These are phyloP conservation scores for Bocquillonia castaneifolia DNA, from an alignment of 441 rosid species.

Conservation along the genomic window DNA sequence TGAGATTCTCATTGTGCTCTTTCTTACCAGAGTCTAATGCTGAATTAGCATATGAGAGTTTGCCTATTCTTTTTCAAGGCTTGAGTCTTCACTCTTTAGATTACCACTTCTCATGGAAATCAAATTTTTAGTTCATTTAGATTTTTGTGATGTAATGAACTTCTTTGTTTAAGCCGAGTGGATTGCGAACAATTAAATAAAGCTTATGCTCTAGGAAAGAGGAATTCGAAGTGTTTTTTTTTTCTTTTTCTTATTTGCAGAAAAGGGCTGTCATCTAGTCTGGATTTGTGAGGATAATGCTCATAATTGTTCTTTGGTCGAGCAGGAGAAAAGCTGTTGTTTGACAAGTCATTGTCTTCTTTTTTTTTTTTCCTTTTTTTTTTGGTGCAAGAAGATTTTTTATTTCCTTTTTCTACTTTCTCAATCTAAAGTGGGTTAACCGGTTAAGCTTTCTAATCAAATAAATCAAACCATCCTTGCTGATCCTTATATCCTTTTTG, in stretches of 20 bases:
- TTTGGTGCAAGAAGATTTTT: neutral
- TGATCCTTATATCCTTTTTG: neutral
- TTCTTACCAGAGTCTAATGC: neutral
- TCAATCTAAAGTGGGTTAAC: neutral
- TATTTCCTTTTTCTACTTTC: neutral
- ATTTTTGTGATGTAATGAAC: neutral
- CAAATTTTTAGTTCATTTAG: neutral
- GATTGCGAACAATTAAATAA: neutral
- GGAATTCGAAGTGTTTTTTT: too few relatives aligned
- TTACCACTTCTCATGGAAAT: neutral
- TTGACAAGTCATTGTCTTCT: neutral
- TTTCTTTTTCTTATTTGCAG: too few relatives aligned
- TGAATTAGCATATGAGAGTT: too few relatives aligned
- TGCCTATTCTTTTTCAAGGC: neutral
- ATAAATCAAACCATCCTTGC: neutral
- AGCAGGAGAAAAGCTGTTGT: neutral
- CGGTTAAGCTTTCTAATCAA: neutral
- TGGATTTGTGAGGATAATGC: conserved; percentile 7
- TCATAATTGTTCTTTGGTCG: neutral
- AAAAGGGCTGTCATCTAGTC: conserved; percentile 2
- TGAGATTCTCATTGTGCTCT: neutral
- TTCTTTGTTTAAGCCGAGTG: neutral
- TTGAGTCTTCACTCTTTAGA: neutral
- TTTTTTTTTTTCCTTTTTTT: neutral
- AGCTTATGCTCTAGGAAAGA: neutral